Conservation (phyloP, 2,329 filamentous ascomycete species). For the Cadophora luteo-olivacea region DNA sequence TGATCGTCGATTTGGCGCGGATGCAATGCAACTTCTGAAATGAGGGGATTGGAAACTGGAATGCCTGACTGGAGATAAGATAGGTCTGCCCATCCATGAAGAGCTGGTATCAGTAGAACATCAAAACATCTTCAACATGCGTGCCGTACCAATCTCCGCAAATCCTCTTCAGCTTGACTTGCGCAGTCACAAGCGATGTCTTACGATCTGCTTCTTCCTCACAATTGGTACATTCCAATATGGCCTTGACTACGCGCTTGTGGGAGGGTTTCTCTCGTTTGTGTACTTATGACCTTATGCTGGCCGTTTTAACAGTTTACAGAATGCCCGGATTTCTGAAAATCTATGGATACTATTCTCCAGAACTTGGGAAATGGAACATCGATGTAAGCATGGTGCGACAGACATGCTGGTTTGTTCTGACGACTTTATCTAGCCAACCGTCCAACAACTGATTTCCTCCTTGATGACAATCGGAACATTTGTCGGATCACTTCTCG, state of each 20-base stretch:
- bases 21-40: not conserved
- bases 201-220: constrained; percentile 53
- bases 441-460: constrained; percentile 57
- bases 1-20: not conserved
- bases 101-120: not conserved
- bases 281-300: not conserved
- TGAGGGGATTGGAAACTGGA: not conserved
- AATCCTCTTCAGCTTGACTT: constrained; percentile 31
- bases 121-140: not conserved
- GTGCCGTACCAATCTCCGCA: constrained; percentile 24
- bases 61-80: constrained; percentile 3
- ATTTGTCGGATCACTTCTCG: constrained; percentile 55
- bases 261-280: constrained; percentile 53
- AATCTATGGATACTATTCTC: constrained; percentile 53
- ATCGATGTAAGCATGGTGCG: constrained; percentile 33
- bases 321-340: constrained; percentile 56
- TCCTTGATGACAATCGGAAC: constrained; percentile 57
- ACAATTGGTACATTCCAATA: constrained; percentile 59
- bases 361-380: constrained; percentile 22
- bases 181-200: constrained; percentile 50
- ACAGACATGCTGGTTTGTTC: not conserved
- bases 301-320: not conserved
- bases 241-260: constrained; percentile 54
- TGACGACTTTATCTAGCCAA: constrained; percentile 45
- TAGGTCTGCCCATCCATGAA: not conserved